Conservation (phyloP, 2,329 filamentous ascomycete genomes). For the Amylocarpus encephaloides region DNA sequence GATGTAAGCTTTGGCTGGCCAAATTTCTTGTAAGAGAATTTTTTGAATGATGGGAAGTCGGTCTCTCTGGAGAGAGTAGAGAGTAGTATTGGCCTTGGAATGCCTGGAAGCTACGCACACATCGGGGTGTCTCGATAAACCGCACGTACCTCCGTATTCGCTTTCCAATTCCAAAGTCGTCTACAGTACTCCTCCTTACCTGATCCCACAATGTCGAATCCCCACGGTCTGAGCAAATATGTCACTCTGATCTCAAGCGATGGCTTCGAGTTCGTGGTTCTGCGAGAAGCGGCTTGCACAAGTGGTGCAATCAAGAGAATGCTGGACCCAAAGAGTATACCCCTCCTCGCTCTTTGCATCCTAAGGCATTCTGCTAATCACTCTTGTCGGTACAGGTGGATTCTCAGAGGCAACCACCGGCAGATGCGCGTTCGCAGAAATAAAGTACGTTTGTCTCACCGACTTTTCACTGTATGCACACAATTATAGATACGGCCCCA, state of each 20-base stretch:
- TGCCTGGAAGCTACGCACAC: neutral
- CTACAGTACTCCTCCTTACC: neutral
- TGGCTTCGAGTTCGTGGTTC: constrained; percentile 69
- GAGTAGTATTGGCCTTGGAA: neutral
- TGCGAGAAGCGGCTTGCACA: constrained; percentile 63
- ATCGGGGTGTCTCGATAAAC: neutral
- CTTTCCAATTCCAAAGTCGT: neutral
- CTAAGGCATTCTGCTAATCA: neutral
- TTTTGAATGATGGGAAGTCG: too few species aligned
- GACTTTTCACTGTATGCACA: neutral
- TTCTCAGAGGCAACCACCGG: constrained; percentile 61
- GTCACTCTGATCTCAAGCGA: constrained; percentile 72
- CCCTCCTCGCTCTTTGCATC: constrained; percentile 7
- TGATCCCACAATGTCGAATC: constrained; percentile 12
- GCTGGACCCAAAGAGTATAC: constrained; percentile 61
- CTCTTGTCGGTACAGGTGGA: constrained; percentile 39
- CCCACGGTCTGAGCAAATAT: constrained; percentile 49
- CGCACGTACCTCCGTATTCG: too few species aligned
- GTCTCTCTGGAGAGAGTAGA: too few species aligned
- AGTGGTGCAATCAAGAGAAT: constrained; percentile 69
- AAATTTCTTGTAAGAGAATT: too few species aligned
- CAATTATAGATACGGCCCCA: neutral
- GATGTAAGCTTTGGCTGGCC: too few species aligned
- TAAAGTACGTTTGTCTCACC: constrained; percentile 52
- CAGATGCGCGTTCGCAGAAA: constrained; percentile 62